Percentiles rank a stretch among this genome's conserved stretches.
Evolutionary conservation across 1,284 basidiomycete species (phyloP).

Genomic region (Cutaneotrichosporon cyanovorans): DNA sequence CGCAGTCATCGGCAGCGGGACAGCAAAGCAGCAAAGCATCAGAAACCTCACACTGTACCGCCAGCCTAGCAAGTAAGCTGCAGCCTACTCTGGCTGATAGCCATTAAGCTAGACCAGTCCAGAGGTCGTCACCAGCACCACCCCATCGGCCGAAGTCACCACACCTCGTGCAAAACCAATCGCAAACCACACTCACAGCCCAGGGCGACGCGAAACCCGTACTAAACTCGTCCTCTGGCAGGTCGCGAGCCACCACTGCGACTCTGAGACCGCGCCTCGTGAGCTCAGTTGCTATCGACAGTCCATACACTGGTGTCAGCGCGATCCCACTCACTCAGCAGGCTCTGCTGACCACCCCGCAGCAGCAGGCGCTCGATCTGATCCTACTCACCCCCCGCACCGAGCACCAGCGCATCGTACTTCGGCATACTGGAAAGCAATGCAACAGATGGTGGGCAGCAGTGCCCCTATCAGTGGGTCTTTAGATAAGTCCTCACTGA

Average conservation of each 20-base stretch:
- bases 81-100: no score
- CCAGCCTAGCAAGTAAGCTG: no score
- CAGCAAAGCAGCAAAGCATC: no score
- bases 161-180: not conserved
- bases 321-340: not conserved
- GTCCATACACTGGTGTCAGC: slow-evolving; percentile 45
- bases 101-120: no score
- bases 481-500: no score
- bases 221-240: slow-evolving; percentile 56
- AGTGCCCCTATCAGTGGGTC: no score
- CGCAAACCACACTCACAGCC: slow-evolving; percentile 47
- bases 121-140: no score
- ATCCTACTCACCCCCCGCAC: slow-evolving; percentile 36
- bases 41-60: no score
- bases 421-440: not conserved
- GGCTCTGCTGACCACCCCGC: not conserved
- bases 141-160: no score
- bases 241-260: slow-evolving; percentile 58
- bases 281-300: slow-evolving; percentile 47
- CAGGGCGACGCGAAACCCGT: slow-evolving; percentile 62
- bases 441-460: no score
- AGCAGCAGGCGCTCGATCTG: not conserved
- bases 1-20: not conserved
- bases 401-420: slow-evolving; percentile 38
- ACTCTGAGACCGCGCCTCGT: slow-evolving; percentile 50